Conservation (phyloP, 208 protist genomes). For the Trypanosoma avium region DNA sequence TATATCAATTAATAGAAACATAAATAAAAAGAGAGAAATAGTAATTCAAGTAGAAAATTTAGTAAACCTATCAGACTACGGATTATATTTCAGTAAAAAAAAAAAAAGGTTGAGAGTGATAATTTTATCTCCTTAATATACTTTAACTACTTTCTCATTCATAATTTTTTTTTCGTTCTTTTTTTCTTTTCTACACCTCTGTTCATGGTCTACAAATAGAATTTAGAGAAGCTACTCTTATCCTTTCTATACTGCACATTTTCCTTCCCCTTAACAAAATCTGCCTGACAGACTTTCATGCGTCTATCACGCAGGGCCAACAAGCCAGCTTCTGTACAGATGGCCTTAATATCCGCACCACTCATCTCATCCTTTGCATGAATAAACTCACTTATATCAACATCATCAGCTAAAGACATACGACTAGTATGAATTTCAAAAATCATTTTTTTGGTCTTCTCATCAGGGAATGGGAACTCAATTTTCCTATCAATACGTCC, state of each 20-base stretch:
- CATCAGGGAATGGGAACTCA: slow-evolving; percentile 99
- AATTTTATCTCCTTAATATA: too few relatives aligned
- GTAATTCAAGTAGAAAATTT: too few relatives aligned
- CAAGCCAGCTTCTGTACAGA: slow-evolving; percentile 99
- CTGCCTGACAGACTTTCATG: slow-evolving; percentile 99
- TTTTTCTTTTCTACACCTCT: not conserved
- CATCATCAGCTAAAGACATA: slow-evolving; percentile 99
- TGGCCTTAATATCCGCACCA: slow-evolving; percentile 99
- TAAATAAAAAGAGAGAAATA: too few relatives aligned
- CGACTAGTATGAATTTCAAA: slow-evolving; percentile 99
- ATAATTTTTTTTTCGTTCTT: not conserved
- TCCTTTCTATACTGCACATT: slow-evolving; percentile 99
- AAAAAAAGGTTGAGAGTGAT: not conserved
- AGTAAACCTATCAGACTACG: too few relatives aligned
- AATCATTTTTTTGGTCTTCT: slow-evolving; percentile 99
- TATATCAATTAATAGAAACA: slow-evolving; percentile 4
- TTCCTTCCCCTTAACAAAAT: slow-evolving; percentile 99
- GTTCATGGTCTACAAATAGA: slow-evolving; percentile 93
- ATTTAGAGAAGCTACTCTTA: slow-evolving; percentile 96
- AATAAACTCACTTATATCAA: slow-evolving; percentile 99
- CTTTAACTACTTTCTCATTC: not conserved
- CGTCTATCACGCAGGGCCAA: slow-evolving; percentile 98
- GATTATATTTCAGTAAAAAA: not conserved
- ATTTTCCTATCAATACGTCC: slow-evolving; percentile 99
- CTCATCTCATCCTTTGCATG: slow-evolving; percentile 99